phyloP scores from a whole-genome alignment of 2,329 filamentous ascomycete genomes.

The Colletotrichum sp. region DNA sequence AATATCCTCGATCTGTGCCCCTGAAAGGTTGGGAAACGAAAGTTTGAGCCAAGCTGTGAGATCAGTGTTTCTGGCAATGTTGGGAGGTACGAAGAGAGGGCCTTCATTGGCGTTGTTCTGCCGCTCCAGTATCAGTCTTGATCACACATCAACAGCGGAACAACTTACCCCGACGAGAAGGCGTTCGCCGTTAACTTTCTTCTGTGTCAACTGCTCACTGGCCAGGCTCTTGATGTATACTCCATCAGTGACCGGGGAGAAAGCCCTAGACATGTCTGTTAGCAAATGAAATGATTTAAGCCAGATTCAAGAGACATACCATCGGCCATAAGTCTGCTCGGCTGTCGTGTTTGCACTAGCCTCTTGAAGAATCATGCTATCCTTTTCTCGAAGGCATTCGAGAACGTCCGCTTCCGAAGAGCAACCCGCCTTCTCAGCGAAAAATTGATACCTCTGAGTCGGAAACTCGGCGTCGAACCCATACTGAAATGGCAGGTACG shows the following conservation, averaged over 20 bases:
- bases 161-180: constrained; percentile 21
- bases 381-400: constrained; percentile 30
- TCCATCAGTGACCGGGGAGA: constrained; percentile 40
- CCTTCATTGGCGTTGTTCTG: constrained; percentile 57
- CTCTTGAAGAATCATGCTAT: constrained; percentile 29
- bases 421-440: constrained; percentile 42
- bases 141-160: no score
- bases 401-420: constrained; percentile 27
- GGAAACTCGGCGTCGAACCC: not conserved
- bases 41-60: constrained; percentile 43
- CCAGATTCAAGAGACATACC: not conserved
- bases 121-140: accelerated
- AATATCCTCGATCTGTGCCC: constrained; percentile 41
- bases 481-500: constrained; percentile 11
- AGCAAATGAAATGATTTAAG: not conserved
- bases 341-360: constrained; percentile 26
- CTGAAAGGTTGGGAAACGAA: constrained; percentile 24
- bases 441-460: not conserved
- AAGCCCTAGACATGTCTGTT: constrained; percentile 13
- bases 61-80: constrained; percentile 43
- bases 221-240: constrained; percentile 33
- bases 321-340: constrained; percentile 23
- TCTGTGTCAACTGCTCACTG: constrained; percentile 29
- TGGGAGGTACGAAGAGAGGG: constrained; percentile 45
- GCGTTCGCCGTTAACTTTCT: constrained; percentile 30